phyloP scores from a whole-genome alignment of 176 grass and related monocot species.

The Oryza brachyantha region DNA sequence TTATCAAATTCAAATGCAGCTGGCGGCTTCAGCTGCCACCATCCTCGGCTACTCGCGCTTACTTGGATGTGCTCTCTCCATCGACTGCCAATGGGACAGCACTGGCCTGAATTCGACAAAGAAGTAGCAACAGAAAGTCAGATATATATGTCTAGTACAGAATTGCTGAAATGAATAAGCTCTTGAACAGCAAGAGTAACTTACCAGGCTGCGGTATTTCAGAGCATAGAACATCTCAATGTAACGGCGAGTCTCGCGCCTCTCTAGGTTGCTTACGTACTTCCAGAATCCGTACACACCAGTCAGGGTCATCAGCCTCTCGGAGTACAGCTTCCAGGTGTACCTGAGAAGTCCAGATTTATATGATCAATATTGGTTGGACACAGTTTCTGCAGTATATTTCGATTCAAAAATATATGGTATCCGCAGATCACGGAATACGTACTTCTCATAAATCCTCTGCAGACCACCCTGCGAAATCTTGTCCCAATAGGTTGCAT shows the following conservation, averaged over 20 bases:
- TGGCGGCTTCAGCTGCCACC: neutral
- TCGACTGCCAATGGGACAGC: constrained; percentile 57
- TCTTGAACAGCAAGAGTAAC: neutral
- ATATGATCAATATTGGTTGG: neutral
- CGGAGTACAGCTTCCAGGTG: constrained; percentile 98
- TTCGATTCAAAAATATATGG: neutral
- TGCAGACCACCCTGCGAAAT: constrained; percentile 79
- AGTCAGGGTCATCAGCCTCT: constrained; percentile 97
- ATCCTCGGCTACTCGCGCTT: too few relatives aligned
- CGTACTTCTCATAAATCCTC: constrained; percentile 91
- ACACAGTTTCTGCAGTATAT: neutral
- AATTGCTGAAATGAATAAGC: neutral
- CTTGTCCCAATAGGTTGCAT: constrained; percentile 75
- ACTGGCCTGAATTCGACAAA: constrained; percentile 35
- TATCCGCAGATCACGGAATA: neutral
- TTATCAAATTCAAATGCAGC: constrained; percentile 6
- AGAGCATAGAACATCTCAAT: constrained; percentile 97
- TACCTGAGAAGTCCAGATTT: constrained; percentile 49
- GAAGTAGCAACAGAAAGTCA: neutral
- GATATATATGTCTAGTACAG: neutral
- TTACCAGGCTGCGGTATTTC: constrained; percentile 86
- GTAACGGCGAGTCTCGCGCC: constrained; percentile 89
- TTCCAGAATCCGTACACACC: constrained; percentile 98
- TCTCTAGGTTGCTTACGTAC: constrained; percentile 90
- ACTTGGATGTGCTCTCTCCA: constrained; percentile 16